These are phyloP conservation scores for Mycosphaerelloides madeirae DNA, from an alignment of 2,329 filamentous ascomycete genomes.

Conservation along the genomic window DNA sequence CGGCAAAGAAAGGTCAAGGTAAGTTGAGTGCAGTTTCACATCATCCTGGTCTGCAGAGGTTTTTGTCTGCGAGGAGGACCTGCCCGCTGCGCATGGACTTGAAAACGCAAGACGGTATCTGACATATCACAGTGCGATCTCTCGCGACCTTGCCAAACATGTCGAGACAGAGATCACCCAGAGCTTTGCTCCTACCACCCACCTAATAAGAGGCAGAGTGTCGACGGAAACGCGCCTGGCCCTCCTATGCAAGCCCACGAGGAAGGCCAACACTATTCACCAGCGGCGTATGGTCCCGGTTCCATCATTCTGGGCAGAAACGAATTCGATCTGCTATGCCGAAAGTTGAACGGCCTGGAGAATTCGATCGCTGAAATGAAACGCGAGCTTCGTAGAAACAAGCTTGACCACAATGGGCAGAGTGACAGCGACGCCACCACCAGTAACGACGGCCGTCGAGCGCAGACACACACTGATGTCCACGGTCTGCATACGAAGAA, in stretches of 20 bases:
- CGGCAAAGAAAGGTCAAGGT: constrained; percentile 38
- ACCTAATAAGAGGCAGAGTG: constrained; percentile 33
- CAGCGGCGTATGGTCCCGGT: constrained; percentile 9
- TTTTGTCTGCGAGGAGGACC: background rate
- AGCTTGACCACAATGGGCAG: constrained; percentile 11
- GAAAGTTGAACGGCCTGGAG: constrained; percentile 46
- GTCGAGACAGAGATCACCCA: constrained; percentile 48
- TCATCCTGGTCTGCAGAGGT: constrained; percentile 20
- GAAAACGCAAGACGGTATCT: background rate
- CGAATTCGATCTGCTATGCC: constrained; percentile 47
- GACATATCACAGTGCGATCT: constrained; percentile 39
- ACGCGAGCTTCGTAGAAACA: constrained; percentile 27
- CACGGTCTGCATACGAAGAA: constrained; percentile 60
- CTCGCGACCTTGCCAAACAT: constrained; percentile 46
- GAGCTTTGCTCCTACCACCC: constrained; percentile 44
- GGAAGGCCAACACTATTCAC: constrained; percentile 8
- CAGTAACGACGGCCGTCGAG: constrained; percentile 10
- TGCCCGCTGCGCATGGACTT: background rate
- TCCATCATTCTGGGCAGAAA: constrained; percentile 31
- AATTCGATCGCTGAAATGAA: constrained; percentile 43
- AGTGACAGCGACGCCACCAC: constrained; percentile 17
- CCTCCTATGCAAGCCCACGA: constrained; percentile 16
- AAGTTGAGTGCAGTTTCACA: no score
- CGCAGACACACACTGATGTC: constrained; percentile 38
- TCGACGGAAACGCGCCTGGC: constrained; percentile 17